Evolutionary conservation across 2,329 filamentous ascomycete genomes (phyloP).

Genomic region (Teratosphaeria gauchensis): DNA sequence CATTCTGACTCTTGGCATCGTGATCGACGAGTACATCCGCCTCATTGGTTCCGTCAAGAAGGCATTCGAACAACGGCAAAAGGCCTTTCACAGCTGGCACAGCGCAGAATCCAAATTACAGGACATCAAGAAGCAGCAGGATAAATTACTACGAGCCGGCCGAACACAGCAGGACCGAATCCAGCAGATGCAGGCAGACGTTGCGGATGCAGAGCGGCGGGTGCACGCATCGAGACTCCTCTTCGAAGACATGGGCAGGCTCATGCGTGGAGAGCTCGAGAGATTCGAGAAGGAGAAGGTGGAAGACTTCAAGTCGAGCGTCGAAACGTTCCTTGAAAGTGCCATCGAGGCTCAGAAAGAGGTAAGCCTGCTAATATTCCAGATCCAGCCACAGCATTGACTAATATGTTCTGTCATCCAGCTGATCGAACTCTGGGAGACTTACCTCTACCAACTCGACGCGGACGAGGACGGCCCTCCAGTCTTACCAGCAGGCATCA

Average conservation of each 20-base stretch:
- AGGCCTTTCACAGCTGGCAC: constrained; percentile 93
- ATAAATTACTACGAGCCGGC: constrained; percentile 90
- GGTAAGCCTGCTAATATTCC: constrained; percentile 43
- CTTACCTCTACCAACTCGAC: constrained; percentile 91
- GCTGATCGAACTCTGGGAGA: constrained; percentile 91
- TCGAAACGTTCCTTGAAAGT: constrained; percentile 95
- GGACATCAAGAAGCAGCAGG: constrained; percentile 80
- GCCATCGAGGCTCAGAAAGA: constrained; percentile 98
- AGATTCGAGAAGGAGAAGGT: constrained; percentile 96
- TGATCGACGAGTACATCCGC: constrained; percentile 96
- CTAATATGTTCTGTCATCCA: constrained; percentile 18
- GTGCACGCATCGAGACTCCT: constrained; percentile 81
- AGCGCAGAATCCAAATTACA: constrained; percentile 78
- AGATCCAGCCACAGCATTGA: not conserved
- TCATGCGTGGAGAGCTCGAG: constrained; percentile 86
- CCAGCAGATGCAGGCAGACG: constrained; percentile 84
- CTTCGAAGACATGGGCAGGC: constrained; percentile 93
- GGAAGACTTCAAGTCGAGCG: constrained; percentile 95
- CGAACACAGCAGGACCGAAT: constrained; percentile 93
- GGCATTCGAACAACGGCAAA: constrained; percentile 84
- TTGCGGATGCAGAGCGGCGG: constrained; percentile 87
- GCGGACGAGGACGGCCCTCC: constrained; percentile 68
- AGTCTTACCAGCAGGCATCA: constrained; percentile 21
- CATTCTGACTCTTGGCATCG: constrained; percentile 89
- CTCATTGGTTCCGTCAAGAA: constrained; percentile 92